Evolutionary conservation across 495 filamentous ascomycete species (phyloP), one percentile per base, ranked within the genome.

Genomic region (Tuber brumale): DNA sequence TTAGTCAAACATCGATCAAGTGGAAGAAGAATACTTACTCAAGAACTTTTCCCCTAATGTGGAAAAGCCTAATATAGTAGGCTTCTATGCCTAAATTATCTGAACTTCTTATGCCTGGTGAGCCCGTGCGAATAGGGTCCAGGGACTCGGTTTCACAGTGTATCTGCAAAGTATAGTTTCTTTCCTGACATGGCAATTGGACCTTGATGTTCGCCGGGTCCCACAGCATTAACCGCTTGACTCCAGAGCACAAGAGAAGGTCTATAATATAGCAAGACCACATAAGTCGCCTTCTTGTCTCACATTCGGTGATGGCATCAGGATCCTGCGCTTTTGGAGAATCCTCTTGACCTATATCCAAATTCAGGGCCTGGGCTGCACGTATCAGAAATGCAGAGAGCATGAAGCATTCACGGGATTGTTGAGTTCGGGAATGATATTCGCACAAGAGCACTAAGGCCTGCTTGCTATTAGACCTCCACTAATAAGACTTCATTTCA

Each of bases 241-340:
- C 57, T 18, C 57, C 57, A 31, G 57, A 66, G 31, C 57, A 66
- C 57, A 66, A 66, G 27, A 66, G 57, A 66, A 66, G 57, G 35
- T 66, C 57, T 66, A 66, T 18, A 5, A 66, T 66, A 35, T 66
- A 66, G 27, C 57, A 66, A 35, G 57, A 66, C 57, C 57, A 66
- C 57, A 66, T 66, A 66, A 66, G 57, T 35, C 57, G 57, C 57
- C 57, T 66, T 66, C 57, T 66, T 18, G 57, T 18, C 57, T 66
- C 57, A 66, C 57, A 66, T 66, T 66, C 57, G 14, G 57, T 66
- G 57, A 66, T 35, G 12, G 57, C 57, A 66, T 66, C 57, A 35
- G 57, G 57, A 66, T 66, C 31, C 57, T 66, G 57, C 31, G 57
- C 14, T 27, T 66, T 66, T 35, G 57, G 57, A 66, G 27, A 18